These are phyloP conservation scores for Baffinella frigidus DNA, from an alignment of 208 protist genomes.

Conservation along the genomic window DNA sequence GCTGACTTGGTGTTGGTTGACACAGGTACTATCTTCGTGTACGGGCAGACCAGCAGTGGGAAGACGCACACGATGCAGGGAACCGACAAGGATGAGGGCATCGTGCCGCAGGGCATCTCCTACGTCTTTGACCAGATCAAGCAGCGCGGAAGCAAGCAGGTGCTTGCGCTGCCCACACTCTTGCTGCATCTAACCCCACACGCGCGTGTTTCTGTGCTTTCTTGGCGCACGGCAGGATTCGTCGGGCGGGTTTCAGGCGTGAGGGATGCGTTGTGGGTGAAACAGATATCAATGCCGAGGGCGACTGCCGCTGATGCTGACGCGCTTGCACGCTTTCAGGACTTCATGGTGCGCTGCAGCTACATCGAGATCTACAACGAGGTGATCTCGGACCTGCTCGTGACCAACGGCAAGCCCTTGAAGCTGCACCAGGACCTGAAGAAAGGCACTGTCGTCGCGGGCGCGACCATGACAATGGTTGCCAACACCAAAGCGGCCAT, in stretches of 20 bases:
- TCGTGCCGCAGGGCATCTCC: conserved; percentile 44
- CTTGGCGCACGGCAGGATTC: no score
- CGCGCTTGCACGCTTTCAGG: no score
- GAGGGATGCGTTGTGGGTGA: no score
- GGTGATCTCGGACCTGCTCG: conserved; percentile 71
- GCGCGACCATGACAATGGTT: not conserved
- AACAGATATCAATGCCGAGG: no score
- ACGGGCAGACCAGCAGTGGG: conserved; percentile 61
- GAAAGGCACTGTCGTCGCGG: not conserved
- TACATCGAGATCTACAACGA: conserved; percentile 78
- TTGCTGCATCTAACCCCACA: no score
- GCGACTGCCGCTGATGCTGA: no score
- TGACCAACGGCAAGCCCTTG: conserved; percentile 49
- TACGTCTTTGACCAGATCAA: conserved; percentile 53
- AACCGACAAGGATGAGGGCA: not conserved
- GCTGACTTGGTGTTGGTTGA: not conserved
- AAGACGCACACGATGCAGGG: conserved; percentile 64
- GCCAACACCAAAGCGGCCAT: conserved; percentile 31
- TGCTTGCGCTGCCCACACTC: no score
- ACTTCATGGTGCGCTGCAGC: conserved; percentile 64
- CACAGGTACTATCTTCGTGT: conserved; percentile 59
- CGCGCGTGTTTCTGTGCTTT: no score
- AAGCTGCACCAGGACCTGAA: not conserved
- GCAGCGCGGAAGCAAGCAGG: not conserved
- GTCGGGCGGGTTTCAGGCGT: not conserved